Evolutionary conservation across 169 alveolate genomes (phyloP).

Genomic region (Toxoplasma gondii): DNA sequence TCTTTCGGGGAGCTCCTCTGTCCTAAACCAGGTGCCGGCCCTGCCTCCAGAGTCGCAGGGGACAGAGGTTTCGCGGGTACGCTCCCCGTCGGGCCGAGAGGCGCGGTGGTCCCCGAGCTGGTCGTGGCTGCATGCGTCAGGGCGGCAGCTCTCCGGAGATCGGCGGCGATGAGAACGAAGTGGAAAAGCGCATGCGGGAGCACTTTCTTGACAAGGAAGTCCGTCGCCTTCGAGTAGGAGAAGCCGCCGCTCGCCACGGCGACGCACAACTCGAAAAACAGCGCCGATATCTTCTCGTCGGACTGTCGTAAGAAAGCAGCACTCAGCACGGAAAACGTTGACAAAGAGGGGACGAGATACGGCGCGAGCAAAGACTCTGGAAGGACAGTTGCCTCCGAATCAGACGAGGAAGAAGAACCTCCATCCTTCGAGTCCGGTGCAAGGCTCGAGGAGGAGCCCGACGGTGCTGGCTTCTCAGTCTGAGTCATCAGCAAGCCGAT

Average conservation of each 20-base stretch:
- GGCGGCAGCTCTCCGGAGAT: constrained; percentile 15
- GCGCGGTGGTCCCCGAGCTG: neutral
- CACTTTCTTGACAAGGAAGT: neutral
- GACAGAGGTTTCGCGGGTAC: neutral
- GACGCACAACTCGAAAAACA: constrained; percentile 15
- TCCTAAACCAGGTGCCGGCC: neutral
- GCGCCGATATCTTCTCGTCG: constrained; percentile 21
- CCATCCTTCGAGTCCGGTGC: constrained; percentile 29
- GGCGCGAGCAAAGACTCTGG: neutral
- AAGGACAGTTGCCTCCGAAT: neutral
- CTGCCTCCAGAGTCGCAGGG: neutral
- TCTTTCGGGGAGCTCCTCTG: neutral
- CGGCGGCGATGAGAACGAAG: constrained; percentile 12
- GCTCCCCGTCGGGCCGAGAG: neutral
- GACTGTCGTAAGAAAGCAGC: neutral
- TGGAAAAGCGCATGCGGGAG: neutral
- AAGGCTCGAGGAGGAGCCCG: neutral
- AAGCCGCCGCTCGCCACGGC: constrained; percentile 26
- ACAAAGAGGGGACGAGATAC: neutral
- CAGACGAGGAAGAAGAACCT: neutral
- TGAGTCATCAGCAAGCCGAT: neutral
- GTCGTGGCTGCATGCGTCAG: neutral
- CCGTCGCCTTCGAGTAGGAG: neutral
- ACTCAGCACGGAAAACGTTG: constrained; percentile 10
- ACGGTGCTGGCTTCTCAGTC: neutral